These are phyloP conservation scores for Sodiomyces alkalinus DNA, from an alignment of 2,329 filamentous ascomycete genomes.

Conservation along the genomic window DNA sequence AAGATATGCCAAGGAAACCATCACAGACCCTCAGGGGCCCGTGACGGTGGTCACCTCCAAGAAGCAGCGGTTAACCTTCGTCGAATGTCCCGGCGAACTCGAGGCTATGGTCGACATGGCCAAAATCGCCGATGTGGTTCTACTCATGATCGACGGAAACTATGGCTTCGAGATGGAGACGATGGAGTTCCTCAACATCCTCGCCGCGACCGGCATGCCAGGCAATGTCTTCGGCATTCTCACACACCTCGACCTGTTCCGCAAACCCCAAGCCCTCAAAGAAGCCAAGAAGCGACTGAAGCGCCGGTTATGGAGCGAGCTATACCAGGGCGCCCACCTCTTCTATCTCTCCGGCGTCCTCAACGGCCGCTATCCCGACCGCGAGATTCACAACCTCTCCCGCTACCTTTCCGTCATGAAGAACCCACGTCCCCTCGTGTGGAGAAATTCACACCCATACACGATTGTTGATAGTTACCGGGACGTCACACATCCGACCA, in stretches of 20 bases:
- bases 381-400: slow-evolving; percentile 89
- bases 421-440: slow-evolving; percentile 88
- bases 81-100: slow-evolving; percentile 94
- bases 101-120: slow-evolving; percentile 94
- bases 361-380: slow-evolving; percentile 90
- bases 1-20: slow-evolving; percentile 88
- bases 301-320: slow-evolving; percentile 87
- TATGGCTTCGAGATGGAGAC: slow-evolving; percentile 99
- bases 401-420: slow-evolving; percentile 98
- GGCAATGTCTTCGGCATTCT: slow-evolving; percentile 96
- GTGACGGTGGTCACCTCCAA: slow-evolving; percentile 96
- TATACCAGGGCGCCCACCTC: slow-evolving; percentile 92
- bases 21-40: slow-evolving; percentile 78
- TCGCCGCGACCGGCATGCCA: slow-evolving; percentile 92
- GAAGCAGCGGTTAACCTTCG: slow-evolving; percentile 81
- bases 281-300: slow-evolving; percentile 94
- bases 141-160: slow-evolving; percentile 97
- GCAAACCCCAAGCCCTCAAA: slow-evolving; percentile 81
- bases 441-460: slow-evolving; percentile 94
- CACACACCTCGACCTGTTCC: slow-evolving; percentile 90
- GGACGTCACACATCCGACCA: slow-evolving; percentile 85
- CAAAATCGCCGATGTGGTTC: slow-evolving; percentile 92
- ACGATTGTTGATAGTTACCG: slow-evolving; percentile 85
- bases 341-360: slow-evolving; percentile 96
- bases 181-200: slow-evolving; percentile 94